Conservation (phyloP, 2,329 filamentous ascomycete species). For the Dactylellina haptotyla region DNA sequence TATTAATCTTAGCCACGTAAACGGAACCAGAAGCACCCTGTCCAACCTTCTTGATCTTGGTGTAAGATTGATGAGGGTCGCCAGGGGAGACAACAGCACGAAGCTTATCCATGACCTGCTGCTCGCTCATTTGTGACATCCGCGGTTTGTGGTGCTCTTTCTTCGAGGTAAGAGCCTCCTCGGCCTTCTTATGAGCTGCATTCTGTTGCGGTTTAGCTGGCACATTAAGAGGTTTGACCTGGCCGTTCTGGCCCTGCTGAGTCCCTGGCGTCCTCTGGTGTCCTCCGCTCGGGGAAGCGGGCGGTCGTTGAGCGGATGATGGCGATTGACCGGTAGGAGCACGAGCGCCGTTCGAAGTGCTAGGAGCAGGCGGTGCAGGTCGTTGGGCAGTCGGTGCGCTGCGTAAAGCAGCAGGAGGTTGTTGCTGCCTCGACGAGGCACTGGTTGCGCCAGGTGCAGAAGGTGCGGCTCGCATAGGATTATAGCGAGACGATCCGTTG, state of each 20-base stretch:
- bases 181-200: conserved; percentile 74
- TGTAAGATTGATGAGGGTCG: conserved; percentile 92
- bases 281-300: conserved; percentile 56
- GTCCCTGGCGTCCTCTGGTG: conserved; percentile 60
- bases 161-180: conserved; percentile 87
- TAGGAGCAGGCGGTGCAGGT: conserved; percentile 79
- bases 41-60: conserved; percentile 99
- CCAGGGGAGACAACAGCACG: conserved; percentile 95
- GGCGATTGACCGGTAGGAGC: conserved; percentile 52
- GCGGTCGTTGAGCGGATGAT: conserved; percentile 51
- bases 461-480: conserved; percentile 85
- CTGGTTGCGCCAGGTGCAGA: conserved; percentile 72
- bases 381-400: conserved; percentile 73
- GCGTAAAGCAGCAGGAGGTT: conserved; percentile 68
- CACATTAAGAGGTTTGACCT: conserved; percentile 82
- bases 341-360: conserved; percentile 59
- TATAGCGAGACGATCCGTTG: conserved; percentile 74
- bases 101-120: conserved; percentile 94
- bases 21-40: conserved; percentile 98
- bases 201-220: conserved; percentile 72
- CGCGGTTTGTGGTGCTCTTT: too few relatives aligned
- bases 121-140: conserved; percentile 99
- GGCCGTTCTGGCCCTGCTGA: conserved; percentile 58
- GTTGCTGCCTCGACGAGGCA: conserved; percentile 65
- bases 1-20: conserved; percentile 95